Evolutionary conservation across 495 filamentous ascomycete species (phyloP).

Genomic region (Penicillium salamii): DNA sequence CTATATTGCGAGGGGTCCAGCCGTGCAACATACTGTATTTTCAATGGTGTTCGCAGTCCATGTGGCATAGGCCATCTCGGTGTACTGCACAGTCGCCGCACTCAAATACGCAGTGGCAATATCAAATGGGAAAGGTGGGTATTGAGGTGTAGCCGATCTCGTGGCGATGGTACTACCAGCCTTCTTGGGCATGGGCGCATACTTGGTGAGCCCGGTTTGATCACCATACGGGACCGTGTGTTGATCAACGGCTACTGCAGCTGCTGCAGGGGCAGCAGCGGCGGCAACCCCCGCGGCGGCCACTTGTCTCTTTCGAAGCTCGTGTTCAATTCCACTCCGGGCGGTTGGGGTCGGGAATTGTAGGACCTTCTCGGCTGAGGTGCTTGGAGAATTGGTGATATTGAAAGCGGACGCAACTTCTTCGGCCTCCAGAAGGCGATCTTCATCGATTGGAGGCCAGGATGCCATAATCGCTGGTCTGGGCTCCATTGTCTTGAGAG

Average conservation of each 20-base stretch:
- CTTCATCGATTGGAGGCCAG: constrained; percentile 2
- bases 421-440: constrained; percentile 10
- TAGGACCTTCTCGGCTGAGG: constrained; percentile 6
- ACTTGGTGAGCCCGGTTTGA: constrained; percentile 63
- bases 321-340: constrained; percentile 11
- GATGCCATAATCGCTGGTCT: constrained; percentile 43
- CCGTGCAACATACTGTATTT: constrained; percentile 57
- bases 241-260: constrained; percentile 10
- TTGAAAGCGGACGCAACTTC: constrained; percentile 11
- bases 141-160: constrained; percentile 51
- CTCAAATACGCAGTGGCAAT: constrained; percentile 58
- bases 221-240: constrained; percentile 57
- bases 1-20: background rate
- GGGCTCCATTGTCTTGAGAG: constrained; percentile 35
- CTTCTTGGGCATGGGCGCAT: constrained; percentile 70
- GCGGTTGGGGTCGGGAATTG: constrained; percentile 17
- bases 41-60: constrained; percentile 54
- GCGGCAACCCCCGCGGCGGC: background rate
- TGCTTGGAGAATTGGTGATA: background rate
- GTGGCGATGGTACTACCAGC: constrained; percentile 65
- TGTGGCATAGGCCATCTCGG: constrained; percentile 57
- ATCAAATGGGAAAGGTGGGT: constrained; percentile 58
- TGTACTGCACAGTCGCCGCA: constrained; percentile 54
- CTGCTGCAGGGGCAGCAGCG: background rate
- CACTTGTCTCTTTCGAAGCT: constrained; percentile 33